Evolutionary conservation across 805 yeast genomes (phyloP).

Genomic region (Yamadazyma laniorum): DNA sequence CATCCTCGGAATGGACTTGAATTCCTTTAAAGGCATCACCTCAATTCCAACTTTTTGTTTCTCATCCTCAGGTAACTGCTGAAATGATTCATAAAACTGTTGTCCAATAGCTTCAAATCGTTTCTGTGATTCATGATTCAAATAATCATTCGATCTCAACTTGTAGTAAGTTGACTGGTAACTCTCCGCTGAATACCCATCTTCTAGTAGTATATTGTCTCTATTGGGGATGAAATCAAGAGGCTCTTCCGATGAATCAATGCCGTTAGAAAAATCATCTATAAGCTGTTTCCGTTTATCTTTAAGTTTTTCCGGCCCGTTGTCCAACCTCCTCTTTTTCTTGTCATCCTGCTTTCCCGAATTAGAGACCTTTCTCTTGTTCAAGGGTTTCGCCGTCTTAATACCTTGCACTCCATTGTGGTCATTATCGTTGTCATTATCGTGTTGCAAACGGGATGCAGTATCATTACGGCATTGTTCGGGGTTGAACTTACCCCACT

Average conservation of each 20-base stretch:
- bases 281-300: conserved; percentile 15
- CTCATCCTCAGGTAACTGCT: background rate
- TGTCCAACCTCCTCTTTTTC: conserved; percentile 15
- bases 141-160: conserved; percentile 46
- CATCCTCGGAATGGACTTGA: conserved; percentile 29
- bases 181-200: conserved; percentile 40
- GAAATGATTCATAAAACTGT: conserved; percentile 13
- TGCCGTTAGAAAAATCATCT: conserved; percentile 13
- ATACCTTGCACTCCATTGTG: no score
- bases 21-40: conserved; percentile 24
- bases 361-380: conserved; percentile 22
- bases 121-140: conserved; percentile 31
- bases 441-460: conserved; percentile 28
- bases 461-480: conserved; percentile 31
- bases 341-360: conserved; percentile 24
- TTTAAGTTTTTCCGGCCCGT: background rate
- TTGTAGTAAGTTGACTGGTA: conserved; percentile 54
- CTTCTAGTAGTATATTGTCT: conserved; percentile 43
- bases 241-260: conserved; percentile 3
- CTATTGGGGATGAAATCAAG: conserved; percentile 32
- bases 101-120: conserved; percentile 22
- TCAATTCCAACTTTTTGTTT: conserved; percentile 14
- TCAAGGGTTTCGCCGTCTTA: conserved; percentile 8
- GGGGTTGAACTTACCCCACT: conserved; percentile 45
- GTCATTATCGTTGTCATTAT: conserved; percentile 19